Conservation (phyloP, 345 rosid species). For the Erysimum cheiranthoides region DNA sequence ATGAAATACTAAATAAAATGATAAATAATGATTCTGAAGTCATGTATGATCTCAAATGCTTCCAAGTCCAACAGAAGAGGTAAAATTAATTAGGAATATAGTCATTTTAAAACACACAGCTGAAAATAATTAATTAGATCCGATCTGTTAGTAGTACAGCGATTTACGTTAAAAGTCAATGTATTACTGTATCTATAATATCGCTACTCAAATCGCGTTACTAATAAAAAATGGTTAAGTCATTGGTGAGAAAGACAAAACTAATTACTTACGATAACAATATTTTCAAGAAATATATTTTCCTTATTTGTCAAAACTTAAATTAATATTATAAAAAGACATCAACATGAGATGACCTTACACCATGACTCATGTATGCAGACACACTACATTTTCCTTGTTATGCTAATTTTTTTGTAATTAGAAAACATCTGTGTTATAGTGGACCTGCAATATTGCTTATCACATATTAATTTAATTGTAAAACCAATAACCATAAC, state of each 20-base stretch:
- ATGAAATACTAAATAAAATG: too few species aligned
- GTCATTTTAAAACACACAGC: not conserved
- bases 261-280: not conserved
- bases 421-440: too few species aligned
- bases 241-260: conserved; percentile 28
- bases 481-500: not conserved
- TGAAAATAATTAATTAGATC: conserved; percentile 12
- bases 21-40: too few species aligned
- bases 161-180: conserved; percentile 21
- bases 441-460: conserved; percentile 12
- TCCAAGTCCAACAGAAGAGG: not conserved
- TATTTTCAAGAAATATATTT: not conserved
- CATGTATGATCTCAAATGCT: too few species aligned
- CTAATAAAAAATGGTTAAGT: not conserved
- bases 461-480: not conserved
- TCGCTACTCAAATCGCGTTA: not conserved
- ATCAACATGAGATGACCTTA: conserved; percentile 31
- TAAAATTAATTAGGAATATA: conserved; percentile 8
- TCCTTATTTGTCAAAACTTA: conserved; percentile 19
- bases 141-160: conserved; percentile 3
- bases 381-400: conserved; percentile 8
- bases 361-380: conserved; percentile 18
- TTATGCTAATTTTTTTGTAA: not conserved
- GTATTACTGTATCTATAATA: conserved; percentile 10
- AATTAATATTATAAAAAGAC: conserved; percentile 23